Base-by-base conservation (phyloP, 164 flowering plant species). In the Annona squamosa region DNA sequence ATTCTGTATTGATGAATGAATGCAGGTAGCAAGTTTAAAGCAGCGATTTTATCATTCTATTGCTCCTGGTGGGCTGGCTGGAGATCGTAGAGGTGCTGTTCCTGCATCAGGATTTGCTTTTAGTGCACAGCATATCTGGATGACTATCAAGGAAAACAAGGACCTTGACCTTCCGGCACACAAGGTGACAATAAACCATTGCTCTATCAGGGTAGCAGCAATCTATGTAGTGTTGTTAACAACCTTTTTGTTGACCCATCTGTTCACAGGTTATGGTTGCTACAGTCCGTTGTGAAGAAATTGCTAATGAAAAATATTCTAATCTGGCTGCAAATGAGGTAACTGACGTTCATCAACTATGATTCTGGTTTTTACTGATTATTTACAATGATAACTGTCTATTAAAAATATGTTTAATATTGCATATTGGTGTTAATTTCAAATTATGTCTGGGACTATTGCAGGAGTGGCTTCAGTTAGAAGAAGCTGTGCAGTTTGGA, bases 121-220 rank as follows among this genome's bases (percentile, higher is more conserved):
- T 77, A 96, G 99, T 80, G 89, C 97, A 13, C 98, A 91, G 76
- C 90, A 93, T 72, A 96, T 96, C 7, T 96, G 99, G 99, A 89
- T 87, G 86, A 80, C 91, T 64, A 96, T 96, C 62, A 93, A 90
- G 82, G 99, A 96, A 80, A 96, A 96, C 84, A 92, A 83, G 81
- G 99, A 96, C 82, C 93, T 96, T 78, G 97, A 96, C 78, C 94
- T 96, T 82, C 99, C 99, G 75, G 99, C 99, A 10, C 99, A 96
- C 84, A 96, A 96, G 92, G 99, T 96, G 73, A 81, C 43, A 61
- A 68, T 44, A 67, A 72, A 26, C 37, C 41, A 63, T 16, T 56
- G 7, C 61, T 2, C 37, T 26, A 26, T 26, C 37, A 26, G 37
- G 37, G 37, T 26, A 26, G 37, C 37, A 26, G 37, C 37, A 26